These are phyloP conservation scores for Gynochthodes officinalis DNA, from an alignment of 257 asterid species.

Conservation along the genomic window DNA sequence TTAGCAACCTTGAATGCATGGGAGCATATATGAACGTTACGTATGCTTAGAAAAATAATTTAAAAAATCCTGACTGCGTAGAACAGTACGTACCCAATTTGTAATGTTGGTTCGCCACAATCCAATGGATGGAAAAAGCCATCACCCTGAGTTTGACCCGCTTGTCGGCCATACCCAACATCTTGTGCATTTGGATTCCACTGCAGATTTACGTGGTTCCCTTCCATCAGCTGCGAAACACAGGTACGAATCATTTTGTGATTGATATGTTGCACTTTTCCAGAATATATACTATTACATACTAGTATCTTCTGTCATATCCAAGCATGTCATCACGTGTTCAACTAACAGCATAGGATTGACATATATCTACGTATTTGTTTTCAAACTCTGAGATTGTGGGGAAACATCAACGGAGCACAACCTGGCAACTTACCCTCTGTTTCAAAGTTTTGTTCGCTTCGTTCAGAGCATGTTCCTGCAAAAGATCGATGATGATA, in stretches of 20 bases:
- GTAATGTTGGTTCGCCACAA: slow-evolving; percentile 91
- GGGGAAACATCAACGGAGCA: too few relatives aligned
- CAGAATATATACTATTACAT: too few relatives aligned
- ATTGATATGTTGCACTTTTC: neutral
- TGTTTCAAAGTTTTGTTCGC: slow-evolving; percentile 87
- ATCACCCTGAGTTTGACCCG: slow-evolving; percentile 53
- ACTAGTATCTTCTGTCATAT: too few relatives aligned
- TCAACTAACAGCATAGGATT: too few relatives aligned
- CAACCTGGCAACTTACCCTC: slow-evolving; percentile 76
- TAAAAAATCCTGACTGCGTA: too few relatives aligned
- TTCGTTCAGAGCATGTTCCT: slow-evolving; percentile 94
- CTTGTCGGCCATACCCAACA: slow-evolving; percentile 61
- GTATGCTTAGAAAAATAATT: too few relatives aligned
- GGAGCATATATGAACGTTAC: too few relatives aligned
- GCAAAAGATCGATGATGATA: slow-evolving; percentile 16
- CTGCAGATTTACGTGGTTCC: slow-evolving; percentile 65
- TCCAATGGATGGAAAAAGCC: slow-evolving; percentile 81
- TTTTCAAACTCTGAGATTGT: too few relatives aligned
- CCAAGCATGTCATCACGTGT: too few relatives aligned
- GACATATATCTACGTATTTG: too few relatives aligned
- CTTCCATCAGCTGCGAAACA: slow-evolving; percentile 66
- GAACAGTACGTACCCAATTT: slow-evolving; percentile 56
- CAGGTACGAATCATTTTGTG: neutral
- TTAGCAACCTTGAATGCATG: too few relatives aligned
- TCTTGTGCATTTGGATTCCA: slow-evolving; percentile 82